These are phyloP conservation scores for Microbotryum scabiosae DNA, from an alignment of 1,284 basidiomycete genomes.

Conservation along the genomic window DNA sequence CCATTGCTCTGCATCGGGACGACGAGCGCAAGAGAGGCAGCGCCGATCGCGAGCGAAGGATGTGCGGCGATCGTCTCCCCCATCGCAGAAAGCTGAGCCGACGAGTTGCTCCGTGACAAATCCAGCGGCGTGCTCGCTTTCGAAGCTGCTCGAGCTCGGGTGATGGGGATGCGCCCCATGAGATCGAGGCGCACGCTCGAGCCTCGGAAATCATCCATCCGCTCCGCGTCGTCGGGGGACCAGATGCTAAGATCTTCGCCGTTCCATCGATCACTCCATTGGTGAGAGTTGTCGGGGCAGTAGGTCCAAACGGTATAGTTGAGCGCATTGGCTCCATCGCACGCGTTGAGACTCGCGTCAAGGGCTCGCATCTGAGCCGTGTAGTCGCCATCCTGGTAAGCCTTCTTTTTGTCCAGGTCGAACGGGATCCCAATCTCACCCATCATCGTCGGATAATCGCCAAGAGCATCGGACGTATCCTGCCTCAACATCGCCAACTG, in stretches of 20 bases:
- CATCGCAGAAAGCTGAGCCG: not conserved
- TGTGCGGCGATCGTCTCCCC: no score
- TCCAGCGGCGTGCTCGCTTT: conserved; percentile 1
- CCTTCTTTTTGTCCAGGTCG: conserved; percentile 61
- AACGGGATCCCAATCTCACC: conserved; percentile 93
- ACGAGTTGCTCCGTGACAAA: conserved; percentile 2
- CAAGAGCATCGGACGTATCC: conserved; percentile 52
- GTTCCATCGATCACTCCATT: conserved; percentile 95
- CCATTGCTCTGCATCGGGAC: no score
- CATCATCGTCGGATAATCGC: conserved; percentile 80
- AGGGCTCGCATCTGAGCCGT: conserved; percentile 68
- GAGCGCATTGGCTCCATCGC: conserved; percentile 71
- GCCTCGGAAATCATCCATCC: conserved; percentile 23
- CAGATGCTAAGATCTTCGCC: conserved; percentile 85
- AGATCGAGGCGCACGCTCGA: conserved; percentile 5
- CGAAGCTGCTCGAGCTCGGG: conserved; percentile 2
- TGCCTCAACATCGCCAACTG: conserved; percentile 72
- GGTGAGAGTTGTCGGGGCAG: conserved; percentile 60
- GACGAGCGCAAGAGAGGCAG: no score
- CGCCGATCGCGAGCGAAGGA: no score
- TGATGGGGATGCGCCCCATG: conserved; percentile 3
- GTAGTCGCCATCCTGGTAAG: conserved; percentile 40
- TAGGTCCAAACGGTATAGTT: conserved; percentile 92
- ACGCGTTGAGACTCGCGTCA: conserved; percentile 82
- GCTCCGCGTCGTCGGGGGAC: conserved; percentile 62